These are phyloP conservation scores for Juglanconis sp. DNA, from an alignment of 2,329 filamentous ascomycete species.

Conservation along the genomic window DNA sequence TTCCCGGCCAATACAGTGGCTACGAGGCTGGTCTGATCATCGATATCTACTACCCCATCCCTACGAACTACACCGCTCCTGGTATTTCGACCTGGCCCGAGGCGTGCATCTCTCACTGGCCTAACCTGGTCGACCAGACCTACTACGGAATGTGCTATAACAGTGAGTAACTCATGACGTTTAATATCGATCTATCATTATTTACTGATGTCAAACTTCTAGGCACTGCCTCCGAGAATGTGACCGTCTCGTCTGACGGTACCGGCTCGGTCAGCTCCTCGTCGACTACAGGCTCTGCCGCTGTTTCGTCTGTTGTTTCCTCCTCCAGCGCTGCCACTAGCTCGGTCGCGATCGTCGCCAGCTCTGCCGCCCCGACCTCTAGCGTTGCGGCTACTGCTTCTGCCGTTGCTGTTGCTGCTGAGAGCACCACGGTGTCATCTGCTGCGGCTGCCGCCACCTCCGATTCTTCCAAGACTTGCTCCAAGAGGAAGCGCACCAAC, in stretches of 20 bases:
- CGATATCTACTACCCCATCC: slow-evolving; percentile 34
- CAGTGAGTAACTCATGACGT: neutral
- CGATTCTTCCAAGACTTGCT: slow-evolving; percentile 2
- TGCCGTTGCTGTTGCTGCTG: neutral
- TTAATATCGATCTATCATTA: neutral
- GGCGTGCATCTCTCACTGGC: slow-evolving; percentile 34
- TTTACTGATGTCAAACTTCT: neutral
- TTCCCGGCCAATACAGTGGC: slow-evolving; percentile 32
- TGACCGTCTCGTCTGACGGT: slow-evolving; percentile 7
- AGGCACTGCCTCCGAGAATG: slow-evolving; percentile 9
- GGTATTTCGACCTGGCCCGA: slow-evolving; percentile 33
- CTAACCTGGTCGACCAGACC: slow-evolving; percentile 31
- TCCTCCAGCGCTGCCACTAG: neutral
- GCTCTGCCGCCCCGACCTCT: neutral
- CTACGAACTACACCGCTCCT: slow-evolving; percentile 31
- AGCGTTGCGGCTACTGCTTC: neutral
- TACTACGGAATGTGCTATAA: slow-evolving; percentile 6
- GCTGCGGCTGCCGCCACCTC: neutral
- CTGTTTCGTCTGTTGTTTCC: neutral
- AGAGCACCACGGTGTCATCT: slow-evolving; percentile 3
- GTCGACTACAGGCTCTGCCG: neutral
- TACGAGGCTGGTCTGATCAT: slow-evolving; percentile 32
- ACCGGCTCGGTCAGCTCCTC: neutral
- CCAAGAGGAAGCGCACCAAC: slow-evolving; percentile 5
- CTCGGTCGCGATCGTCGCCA: neutral